Conservation (phyloP, 768 basidiomycete species). For the Boletus subcaerulescens region DNA sequence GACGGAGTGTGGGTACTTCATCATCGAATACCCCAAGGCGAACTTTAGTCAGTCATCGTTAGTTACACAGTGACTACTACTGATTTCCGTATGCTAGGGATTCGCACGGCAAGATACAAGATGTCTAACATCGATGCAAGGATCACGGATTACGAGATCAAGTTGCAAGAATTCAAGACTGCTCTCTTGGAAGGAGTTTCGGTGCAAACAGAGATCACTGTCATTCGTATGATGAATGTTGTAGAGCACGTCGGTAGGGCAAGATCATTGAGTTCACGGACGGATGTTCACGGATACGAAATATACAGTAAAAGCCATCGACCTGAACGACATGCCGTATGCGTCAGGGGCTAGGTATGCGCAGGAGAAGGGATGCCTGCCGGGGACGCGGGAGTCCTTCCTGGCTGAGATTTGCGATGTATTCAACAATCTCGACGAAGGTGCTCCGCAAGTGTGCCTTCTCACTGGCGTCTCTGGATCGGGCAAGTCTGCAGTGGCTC, state of each 20-base stretch:
- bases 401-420: neutral
- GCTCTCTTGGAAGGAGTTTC: neutral
- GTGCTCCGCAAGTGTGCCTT: slow-evolving; percentile 1
- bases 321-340: neutral
- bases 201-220: neutral
- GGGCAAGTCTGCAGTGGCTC: neutral
- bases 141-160: neutral
- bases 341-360: neutral
- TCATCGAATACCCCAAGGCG: neutral
- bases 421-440: neutral
- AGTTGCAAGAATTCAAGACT: neutral
- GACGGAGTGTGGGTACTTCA: slow-evolving; percentile 1
- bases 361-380: neutral
- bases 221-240: neutral
- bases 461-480: slow-evolving; percentile 15
- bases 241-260: neutral
- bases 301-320: neutral
- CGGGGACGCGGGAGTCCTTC: neutral
- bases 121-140: neutral
- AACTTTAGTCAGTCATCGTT: neutral
- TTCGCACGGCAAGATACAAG: neutral
- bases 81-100: neutral
- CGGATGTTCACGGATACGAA: neutral
- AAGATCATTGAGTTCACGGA: too few species aligned
- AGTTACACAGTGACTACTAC: neutral